phyloP scores from a whole-genome alignment of 176 grass and related monocot genomes.

The Eragrostis curvula region DNA sequence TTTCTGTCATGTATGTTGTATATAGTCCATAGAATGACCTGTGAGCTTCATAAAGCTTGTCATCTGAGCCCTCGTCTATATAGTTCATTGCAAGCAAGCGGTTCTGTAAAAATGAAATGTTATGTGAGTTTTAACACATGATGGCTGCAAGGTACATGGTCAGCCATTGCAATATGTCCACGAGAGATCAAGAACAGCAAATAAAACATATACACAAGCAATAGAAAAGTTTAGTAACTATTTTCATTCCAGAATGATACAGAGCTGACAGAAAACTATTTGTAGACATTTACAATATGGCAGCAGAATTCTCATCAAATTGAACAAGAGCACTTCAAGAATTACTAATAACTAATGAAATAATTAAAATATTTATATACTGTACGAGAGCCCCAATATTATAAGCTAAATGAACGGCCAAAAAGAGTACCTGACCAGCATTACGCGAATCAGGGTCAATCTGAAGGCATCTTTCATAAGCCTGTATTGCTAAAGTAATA shows the following conservation, averaged over 20 bases:
- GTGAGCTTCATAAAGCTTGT: conserved; percentile 96
- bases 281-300: background rate
- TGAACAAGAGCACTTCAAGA: background rate
- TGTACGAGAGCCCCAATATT: conserved; percentile 2
- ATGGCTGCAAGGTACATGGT: conserved; percentile 12
- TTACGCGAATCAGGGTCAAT: conserved; percentile 98
- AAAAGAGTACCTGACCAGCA: conserved; percentile 85
- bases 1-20: conserved; percentile 19
- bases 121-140: conserved; percentile 32
- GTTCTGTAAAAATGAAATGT: conserved; percentile 71
- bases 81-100: conserved; percentile 99
- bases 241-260: background rate
- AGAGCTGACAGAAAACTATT: conserved; percentile 35
- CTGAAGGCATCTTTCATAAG: conserved; percentile 94
- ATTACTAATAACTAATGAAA: conserved; percentile 18
- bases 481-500: conserved; percentile 80
- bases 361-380: conserved; percentile 2
- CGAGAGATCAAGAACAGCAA: background rate
- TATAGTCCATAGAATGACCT: conserved; percentile 54
- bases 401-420: conserved; percentile 18
- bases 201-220: conserved; percentile 10
- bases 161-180: background rate
- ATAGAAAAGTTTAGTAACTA: background rate
- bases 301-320: conserved; percentile 11
- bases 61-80: conserved; percentile 84